Base-by-base conservation (phyloP, 2,329 filamentous ascomycete species). In the Juglanconis sp. region DNA sequence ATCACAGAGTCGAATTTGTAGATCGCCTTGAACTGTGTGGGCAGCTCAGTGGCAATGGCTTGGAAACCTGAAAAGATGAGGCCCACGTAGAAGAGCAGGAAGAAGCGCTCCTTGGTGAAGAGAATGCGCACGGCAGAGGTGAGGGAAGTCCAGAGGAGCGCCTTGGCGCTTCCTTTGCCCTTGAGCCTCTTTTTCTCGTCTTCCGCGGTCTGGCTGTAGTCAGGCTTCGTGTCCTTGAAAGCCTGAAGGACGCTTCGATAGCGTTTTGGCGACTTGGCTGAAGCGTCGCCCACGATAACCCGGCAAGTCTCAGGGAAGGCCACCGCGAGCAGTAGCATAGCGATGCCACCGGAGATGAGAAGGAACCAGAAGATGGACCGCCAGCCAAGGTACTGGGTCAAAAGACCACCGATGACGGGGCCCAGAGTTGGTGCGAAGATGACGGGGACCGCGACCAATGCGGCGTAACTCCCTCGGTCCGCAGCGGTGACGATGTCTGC, bases 401-500 rank as follows among this genome's bases (percentile, higher is more conserved):
- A 68, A 1, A 83, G 65, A 2, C 83, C 84, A 4, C 83, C 82
- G 6, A 86, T 68, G 3, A 84, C 75, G 0, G 85, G 83, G 0
- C 78, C 75, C 36, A 78, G 54, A 0, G 72, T 71, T 6, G 74
- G 72, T 68, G 54, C 74, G 1, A 88, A 68, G 0, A 85, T 76
- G 0, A 72, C 68, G 2, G 77, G 81, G 32, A 77, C 71, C 17
- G 76, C 77, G 31, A 77, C 82, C 65, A 79, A 78, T 48, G 79
- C 84, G 54, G 88, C 79, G 65, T 85, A 86, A 40, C 78, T 74
- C 1, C 86, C 86, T 59, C 88, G 75, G 67, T 91, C 87, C 1
- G 81, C 81, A 2, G 81, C 81, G 0, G 85, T 87, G 8, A 83
- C 77, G 6, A 89, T 75, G 66, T 91, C 88, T 0, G 84, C 84